Evolutionary conservation across 1,284 basidiomycete genomes (phyloP).

Genomic region (Pisolithus thermaeus): DNA sequence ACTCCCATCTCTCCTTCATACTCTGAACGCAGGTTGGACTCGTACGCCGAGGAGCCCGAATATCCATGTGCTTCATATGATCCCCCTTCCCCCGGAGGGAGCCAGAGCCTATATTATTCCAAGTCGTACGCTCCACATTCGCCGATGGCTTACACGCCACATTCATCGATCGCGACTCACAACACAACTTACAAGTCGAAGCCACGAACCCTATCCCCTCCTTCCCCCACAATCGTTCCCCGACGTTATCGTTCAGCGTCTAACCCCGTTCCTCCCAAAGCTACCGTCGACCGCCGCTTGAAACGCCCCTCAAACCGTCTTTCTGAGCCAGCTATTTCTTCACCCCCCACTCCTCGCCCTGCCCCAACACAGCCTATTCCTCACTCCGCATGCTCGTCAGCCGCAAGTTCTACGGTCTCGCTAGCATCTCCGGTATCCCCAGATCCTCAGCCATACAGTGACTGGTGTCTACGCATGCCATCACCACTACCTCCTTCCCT

Average conservation of each 20-base stretch:
- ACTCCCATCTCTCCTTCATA: conserved; percentile 4
- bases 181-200: neutral
- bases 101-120: neutral
- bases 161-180: neutral
- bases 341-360: conserved; percentile 18
- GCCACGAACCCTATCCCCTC: neutral
- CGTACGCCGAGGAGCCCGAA: neutral
- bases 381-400: neutral
- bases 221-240: conserved; percentile 2
- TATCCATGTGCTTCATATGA: neutral
- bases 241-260: conserved; percentile 6
- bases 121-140: neutral
- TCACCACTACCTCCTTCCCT: neutral
- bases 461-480: neutral
- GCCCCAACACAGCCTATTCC: neutral
- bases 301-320: neutral
- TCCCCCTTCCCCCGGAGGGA: neutral
- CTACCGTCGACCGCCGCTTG: neutral
- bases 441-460: neutral
- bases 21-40: conserved; percentile 5
- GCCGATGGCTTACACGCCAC: neutral
- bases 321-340: conserved; percentile 9
- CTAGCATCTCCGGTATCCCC: neutral
- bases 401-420: neutral
- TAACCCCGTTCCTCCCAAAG: neutral